Base-by-base conservation (phyloP, 805 yeast species). In the Gaillardinia entomophila region DNA sequence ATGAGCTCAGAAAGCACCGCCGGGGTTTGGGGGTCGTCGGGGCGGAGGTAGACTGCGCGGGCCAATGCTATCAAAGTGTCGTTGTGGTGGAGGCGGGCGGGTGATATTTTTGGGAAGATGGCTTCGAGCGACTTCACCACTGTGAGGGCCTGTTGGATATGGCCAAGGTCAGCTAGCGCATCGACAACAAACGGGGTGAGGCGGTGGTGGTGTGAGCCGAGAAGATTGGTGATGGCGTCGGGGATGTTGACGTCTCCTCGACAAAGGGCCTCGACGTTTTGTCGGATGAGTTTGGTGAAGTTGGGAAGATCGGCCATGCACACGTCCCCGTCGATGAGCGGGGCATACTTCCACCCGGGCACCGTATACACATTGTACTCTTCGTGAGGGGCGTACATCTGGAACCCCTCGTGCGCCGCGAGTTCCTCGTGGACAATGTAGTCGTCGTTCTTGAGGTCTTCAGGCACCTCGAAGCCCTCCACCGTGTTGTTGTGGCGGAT, bases 261-360 rank as follows among this genome's bases (percentile, higher is more conserved):
- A 19, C 36, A 8, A 63, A 60, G 32, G 60, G 64, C 57, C 44
- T 60, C 4, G 41, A 46, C 7, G 56, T 62, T 2, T 51, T 57
- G 4, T 43, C 63, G 13, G 52, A 47, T 27, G 57, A 58, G 36
- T 66, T 69, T 3, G 70, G 68, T 0, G 49, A 41, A 15, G 39
- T 60, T 12, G 60, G 59, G 0, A 19, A 19, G 22, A 19, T 19
- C 22, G 8, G 6, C 22, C 22, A 19, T 10, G 22, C 22, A 6
- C 8, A 19, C 10, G 22, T 6, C 6, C 8, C 22, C 22, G 10
- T 19, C 22, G 10, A 19, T 19, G 8, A 19, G 6, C 10, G 8
- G 22, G 10, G 10, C 22, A 19, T 19, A 19, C 22, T 6, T 6
- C 22, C 6, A 6, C 8, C 22, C 22, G 6, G 22, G 22, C 22